These are phyloP conservation scores for Diaporthe eres DNA, from an alignment of 2,329 filamentous ascomycete genomes.

Conservation along the genomic window DNA sequence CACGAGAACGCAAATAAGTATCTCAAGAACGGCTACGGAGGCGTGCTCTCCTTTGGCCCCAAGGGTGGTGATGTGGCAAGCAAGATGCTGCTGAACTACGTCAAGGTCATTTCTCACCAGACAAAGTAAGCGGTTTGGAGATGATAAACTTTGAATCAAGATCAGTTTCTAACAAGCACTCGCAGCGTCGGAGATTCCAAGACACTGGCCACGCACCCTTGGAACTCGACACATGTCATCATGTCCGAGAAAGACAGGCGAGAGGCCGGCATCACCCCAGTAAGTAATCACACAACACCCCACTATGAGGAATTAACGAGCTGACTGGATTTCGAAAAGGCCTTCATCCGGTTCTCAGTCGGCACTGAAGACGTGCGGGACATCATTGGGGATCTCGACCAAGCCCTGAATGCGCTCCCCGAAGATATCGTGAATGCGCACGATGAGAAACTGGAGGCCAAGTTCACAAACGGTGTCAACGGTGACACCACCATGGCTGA, in stretches of 20 bases:
- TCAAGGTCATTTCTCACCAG: conserved; percentile 95
- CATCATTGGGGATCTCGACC: conserved; percentile 95
- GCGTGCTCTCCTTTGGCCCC: conserved; percentile 94
- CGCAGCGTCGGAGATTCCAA: conserved; percentile 86
- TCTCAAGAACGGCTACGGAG: conserved; percentile 85
- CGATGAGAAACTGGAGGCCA: not conserved
- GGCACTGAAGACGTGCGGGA: conserved; percentile 98
- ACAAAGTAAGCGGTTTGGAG: conserved; percentile 71
- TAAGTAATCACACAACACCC: conserved; percentile 49
- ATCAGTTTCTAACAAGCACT: not conserved
- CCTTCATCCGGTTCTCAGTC: conserved; percentile 94
- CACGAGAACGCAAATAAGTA: conserved; percentile 90
- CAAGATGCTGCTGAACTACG: conserved; percentile 89
- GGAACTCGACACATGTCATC: conserved; percentile 96
- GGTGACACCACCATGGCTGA: not conserved
- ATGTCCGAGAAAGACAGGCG: conserved; percentile 85
- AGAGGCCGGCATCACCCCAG: conserved; percentile 85
- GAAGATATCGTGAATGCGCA: conserved; percentile 11
- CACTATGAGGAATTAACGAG: not conserved
- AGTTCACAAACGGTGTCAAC: not conserved
- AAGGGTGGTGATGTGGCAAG: conserved; percentile 88
- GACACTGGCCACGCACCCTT: conserved; percentile 94
- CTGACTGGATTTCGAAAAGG: conserved; percentile 54
- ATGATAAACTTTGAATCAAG: fast-evolving
- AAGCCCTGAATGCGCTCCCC: conserved; percentile 72